Percentiles rank a stretch among this genome's conserved stretches.
Evolutionary conservation across 148 eudicot genomes (phyloP).

Genomic region (Silene conica): DNA sequence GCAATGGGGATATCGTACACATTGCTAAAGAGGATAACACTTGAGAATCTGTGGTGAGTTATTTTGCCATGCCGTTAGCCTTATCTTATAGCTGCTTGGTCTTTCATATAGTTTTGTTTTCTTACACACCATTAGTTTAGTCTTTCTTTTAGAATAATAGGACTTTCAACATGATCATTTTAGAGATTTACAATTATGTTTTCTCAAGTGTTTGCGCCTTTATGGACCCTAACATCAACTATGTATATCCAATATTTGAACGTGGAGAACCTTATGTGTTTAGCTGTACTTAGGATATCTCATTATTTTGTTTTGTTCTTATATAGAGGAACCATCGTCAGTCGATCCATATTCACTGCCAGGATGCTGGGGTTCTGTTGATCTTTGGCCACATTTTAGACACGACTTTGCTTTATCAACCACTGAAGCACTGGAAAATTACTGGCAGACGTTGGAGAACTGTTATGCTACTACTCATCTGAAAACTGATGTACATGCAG

Average conservation of each 20-base stretch:
- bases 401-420: conserved; percentile 87
- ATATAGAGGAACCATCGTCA: conserved; percentile 83
- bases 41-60: not conserved
- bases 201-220: too few species aligned
- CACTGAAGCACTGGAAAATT: conserved; percentile 74
- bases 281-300: not conserved
- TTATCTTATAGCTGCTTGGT: not conserved
- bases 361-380: conserved; percentile 40
- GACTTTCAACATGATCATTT: too few species aligned
- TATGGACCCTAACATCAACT: too few species aligned
- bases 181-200: not conserved
- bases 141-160: too few species aligned
- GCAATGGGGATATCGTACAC: too few species aligned
- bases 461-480: conserved; percentile 84
- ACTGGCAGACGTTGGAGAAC: conserved; percentile 94
- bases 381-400: conserved; percentile 84
- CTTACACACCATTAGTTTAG: too few species aligned
- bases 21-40: too few species aligned
- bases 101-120: not conserved
- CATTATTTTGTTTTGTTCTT: conserved; percentile 19
- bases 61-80: not conserved
- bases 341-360: conserved; percentile 27
- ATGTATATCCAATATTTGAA: not conserved
- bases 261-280: not conserved
- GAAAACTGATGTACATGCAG: conserved; percentile 80